phyloP scores from a whole-genome alignment of 2,329 filamentous ascomycete genomes.

The Aspergillus melleus region DNA sequence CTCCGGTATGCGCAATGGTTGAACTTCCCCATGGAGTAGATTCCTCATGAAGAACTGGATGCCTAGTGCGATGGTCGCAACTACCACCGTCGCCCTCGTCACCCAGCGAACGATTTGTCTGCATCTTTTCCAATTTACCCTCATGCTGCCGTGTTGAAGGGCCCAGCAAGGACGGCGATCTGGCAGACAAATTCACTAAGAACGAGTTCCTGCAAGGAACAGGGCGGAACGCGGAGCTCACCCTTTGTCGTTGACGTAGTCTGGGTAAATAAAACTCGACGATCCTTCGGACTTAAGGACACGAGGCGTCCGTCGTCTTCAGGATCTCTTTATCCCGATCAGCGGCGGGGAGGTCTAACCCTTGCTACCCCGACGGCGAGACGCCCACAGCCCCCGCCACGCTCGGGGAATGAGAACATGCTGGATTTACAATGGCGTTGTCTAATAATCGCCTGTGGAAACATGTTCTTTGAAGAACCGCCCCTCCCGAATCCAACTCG shows the following conservation, averaged over 20 bases:
- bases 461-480: not conserved
- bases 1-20: not conserved
- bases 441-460: not conserved
- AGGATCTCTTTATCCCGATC: no score
- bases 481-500: not conserved
- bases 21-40: not conserved
- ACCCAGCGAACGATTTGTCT: not conserved
- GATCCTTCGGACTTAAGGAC: not conserved
- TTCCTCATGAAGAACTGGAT: not conserved
- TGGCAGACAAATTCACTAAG: not conserved
- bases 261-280: slow-evolving; percentile 4
- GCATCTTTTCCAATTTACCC: not conserved
- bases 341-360: not conserved
- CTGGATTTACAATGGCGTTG: not conserved
- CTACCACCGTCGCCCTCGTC: not conserved
- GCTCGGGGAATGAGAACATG: not conserved
- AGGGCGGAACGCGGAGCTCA: slow-evolving; percentile 12
- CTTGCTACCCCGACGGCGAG: not conserved
- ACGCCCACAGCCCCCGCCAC: not conserved
- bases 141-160: not conserved
- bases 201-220: no score
- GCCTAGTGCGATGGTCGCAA: not conserved
- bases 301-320: not conserved
- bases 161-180: not conserved
- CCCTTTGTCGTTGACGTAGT: slow-evolving; percentile 21